phyloP scores from a whole-genome alignment of 352 stramenopile genomes.

The Phytophthora sojae region DNA sequence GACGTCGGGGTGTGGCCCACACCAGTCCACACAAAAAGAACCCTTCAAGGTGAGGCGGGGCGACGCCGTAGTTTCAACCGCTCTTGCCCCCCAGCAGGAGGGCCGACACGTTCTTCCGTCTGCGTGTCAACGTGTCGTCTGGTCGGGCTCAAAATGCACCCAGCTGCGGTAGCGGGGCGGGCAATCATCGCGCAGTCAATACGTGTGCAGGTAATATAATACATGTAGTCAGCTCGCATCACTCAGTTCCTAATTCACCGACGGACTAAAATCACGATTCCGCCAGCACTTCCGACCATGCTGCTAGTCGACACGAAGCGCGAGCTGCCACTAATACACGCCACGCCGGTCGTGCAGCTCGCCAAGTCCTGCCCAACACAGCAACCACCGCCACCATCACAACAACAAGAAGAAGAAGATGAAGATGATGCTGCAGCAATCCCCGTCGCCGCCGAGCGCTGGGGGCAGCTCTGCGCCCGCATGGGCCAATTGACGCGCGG shows the following conservation, averaged over 20 bases:
- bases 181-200: slow-evolving; percentile 14
- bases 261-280: neutral
- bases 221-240: neutral
- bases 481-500: slow-evolving; percentile 46
- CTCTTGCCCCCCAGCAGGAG: neutral
- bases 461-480: slow-evolving; percentile 40
- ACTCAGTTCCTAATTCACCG: slow-evolving; percentile 1
- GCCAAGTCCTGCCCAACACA: slow-evolving; percentile 3
- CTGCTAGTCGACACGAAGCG: slow-evolving; percentile 17
- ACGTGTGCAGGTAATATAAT: neutral
- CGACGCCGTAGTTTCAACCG: slow-evolving; percentile 14
- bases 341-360: slow-evolving; percentile 15
- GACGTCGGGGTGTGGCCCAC: slow-evolving; percentile 5
- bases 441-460: slow-evolving; percentile 16
- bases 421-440: neutral
- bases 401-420: neutral
- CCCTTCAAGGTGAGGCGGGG: slow-evolving; percentile 15
- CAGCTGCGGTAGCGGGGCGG: slow-evolving; percentile 2
- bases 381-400: too few relatives aligned
- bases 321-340: slow-evolving; percentile 13
- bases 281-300: slow-evolving; percentile 15
- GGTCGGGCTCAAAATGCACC: slow-evolving; percentile 21
- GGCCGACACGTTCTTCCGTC: neutral
- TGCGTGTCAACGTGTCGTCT: slow-evolving; percentile 19
- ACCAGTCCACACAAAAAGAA: slow-evolving; percentile 28